Evolutionary conservation across 2,329 filamentous ascomycete species (phyloP).

Genomic region (Talaromyces sp.): DNA sequence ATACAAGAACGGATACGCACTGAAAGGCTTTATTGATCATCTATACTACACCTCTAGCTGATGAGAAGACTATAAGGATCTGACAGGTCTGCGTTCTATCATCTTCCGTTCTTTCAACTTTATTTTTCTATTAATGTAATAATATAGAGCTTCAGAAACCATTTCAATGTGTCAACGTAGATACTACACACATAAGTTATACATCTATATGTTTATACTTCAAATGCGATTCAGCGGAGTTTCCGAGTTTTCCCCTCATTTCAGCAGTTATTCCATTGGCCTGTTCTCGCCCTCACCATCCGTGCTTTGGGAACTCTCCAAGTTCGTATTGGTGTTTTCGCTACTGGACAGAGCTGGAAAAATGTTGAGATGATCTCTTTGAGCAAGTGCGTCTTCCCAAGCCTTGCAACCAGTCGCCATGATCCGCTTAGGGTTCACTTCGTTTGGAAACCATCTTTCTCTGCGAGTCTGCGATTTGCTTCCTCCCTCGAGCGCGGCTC

Average conservation of each 20-base stretch:
- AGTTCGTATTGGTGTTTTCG: constrained; percentile 19
- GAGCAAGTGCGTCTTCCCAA: constrained; percentile 39
- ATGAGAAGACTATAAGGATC: neutral
- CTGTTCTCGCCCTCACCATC: neutral
- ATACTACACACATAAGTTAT: neutral
- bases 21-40: neutral
- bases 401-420: constrained; percentile 58
- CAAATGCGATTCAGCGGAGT: neutral
- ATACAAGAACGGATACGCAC: too few species aligned
- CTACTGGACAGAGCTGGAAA: constrained; percentile 21
- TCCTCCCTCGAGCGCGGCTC: constrained; percentile 74
- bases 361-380: constrained; percentile 31
- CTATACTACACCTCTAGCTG: neutral
- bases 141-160: neutral
- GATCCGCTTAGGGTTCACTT: constrained; percentile 59
- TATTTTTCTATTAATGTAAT: too few species aligned
- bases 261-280: neutral
- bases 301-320: constrained; percentile 15
- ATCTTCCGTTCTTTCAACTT: neutral
- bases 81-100: neutral
- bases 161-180: neutral
- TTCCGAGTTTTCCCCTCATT: neutral
- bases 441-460: constrained; percentile 67
- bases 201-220: neutral
- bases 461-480: constrained; percentile 62